phyloP scores from a whole-genome alignment of 106 monocot species.

The Apostasia ramifera region DNA sequence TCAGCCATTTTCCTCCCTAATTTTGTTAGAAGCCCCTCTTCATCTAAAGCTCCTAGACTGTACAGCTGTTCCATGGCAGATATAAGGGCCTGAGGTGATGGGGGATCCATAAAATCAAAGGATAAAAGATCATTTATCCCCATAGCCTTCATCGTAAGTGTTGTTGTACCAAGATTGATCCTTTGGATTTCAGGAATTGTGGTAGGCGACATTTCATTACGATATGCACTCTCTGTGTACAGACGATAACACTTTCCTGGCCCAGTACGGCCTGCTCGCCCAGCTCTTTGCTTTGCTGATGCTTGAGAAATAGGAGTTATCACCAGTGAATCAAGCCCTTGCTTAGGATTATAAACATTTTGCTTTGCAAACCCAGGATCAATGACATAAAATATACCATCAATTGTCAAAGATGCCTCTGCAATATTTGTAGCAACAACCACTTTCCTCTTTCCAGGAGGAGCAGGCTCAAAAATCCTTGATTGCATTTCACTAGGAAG shows the following conservation, averaged over 20 bases:
- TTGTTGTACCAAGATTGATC: constrained; percentile 79
- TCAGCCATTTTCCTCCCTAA: constrained; percentile 98
- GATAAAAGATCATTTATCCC: constrained; percentile 91
- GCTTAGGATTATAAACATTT: constrained; percentile 92
- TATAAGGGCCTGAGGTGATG: constrained; percentile 91
- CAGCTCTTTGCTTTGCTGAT: constrained; percentile 95
- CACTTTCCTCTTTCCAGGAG: constrained; percentile 91
- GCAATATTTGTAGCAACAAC: constrained; percentile 96
- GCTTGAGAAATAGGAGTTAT: constrained; percentile 97
- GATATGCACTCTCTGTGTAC: constrained; percentile 92
- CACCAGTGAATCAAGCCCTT: constrained; percentile 84
- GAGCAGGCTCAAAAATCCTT: constrained; percentile 86
- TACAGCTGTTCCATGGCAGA: constrained; percentile 96
- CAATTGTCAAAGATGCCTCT: constrained; percentile 89
- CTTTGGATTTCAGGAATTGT: constrained; percentile 89
- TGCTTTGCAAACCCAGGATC: constrained; percentile 98
- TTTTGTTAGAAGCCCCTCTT: constrained; percentile 88
- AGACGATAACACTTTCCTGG: constrained; percentile 96
- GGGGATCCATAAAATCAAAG: constrained; percentile 98
- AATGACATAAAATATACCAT: constrained; percentile 91
- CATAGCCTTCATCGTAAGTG: constrained; percentile 92
- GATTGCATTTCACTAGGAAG: constrained; percentile 97
- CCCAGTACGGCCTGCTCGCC: constrained; percentile 94
- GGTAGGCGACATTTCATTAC: constrained; percentile 97
- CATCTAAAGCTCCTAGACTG: constrained; percentile 89